Evolutionary conservation across 306 rosid species (phyloP).

Genomic region (Ormosia emarginata): DNA sequence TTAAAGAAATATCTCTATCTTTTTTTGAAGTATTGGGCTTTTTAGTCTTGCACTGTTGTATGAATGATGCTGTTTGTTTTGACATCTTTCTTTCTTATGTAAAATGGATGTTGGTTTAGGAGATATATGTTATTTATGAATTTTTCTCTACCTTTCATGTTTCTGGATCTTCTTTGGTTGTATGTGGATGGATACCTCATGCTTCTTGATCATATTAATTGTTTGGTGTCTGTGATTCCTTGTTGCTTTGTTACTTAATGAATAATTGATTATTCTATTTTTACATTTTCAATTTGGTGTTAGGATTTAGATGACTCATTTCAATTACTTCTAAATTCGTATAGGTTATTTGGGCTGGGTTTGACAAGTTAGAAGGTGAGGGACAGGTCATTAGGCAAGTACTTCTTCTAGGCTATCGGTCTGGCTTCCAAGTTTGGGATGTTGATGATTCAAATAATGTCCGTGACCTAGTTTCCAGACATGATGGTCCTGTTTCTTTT

Average conservation of each 20-base stretch:
- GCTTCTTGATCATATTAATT: neutral
- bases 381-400: constrained; percentile 45
- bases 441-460: constrained; percentile 79
- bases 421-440: constrained; percentile 93
- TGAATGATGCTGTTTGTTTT: neutral
- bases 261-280: neutral
- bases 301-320: neutral
- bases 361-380: constrained; percentile 65
- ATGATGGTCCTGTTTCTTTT: constrained; percentile 62
- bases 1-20: neutral
- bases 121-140: neutral
- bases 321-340: constrained; percentile 7
- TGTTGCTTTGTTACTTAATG: neutral
- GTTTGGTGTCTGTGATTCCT: neutral
- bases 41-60: neutral
- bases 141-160: neutral
- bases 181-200: neutral
- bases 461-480: constrained; percentile 55
- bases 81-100: neutral
- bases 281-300: neutral
- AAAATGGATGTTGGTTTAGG: neutral
- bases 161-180: neutral
- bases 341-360: constrained; percentile 86
- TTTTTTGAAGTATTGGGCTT: neutral
- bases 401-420: constrained; percentile 65